Conservation (phyloP, 106 monocot genomes). For the Acanthochlamys bracteata region DNA sequence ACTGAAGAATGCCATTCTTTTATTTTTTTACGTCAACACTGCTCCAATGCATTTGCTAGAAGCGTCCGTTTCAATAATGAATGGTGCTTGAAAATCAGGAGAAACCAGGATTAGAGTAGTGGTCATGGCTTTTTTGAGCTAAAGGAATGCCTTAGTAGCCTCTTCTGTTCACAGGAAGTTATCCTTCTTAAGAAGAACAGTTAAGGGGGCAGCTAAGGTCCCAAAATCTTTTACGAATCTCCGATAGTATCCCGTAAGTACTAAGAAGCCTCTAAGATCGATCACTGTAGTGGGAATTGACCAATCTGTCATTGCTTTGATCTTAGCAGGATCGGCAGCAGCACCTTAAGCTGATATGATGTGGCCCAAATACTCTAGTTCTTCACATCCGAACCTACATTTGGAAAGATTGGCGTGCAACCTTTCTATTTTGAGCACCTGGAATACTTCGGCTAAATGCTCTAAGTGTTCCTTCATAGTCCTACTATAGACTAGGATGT, state of each 20-base stretch:
- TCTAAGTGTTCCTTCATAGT: neutral
- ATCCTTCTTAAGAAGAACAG: neutral
- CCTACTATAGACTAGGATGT: neutral
- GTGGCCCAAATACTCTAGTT: neutral
- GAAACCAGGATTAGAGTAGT: neutral
- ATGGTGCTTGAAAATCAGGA: neutral
- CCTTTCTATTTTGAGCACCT: neutral
- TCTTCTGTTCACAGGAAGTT: neutral
- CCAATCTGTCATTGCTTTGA: neutral
- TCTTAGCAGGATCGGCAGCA: neutral
- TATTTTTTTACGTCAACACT: neutral
- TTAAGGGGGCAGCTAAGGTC: neutral
- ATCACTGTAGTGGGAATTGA: neutral
- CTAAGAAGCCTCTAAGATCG: neutral
- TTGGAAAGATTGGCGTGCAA: neutral
- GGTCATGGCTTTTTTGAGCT: neutral
- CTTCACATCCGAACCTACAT: neutral
- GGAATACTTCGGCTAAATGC: neutral
- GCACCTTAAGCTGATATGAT: neutral
- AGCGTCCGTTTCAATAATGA: neutral
- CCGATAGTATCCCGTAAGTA: neutral
- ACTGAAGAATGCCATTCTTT: neutral
- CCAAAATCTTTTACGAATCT: neutral
- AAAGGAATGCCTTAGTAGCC: neutral
- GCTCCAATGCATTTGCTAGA: slow-evolving; percentile 1